Base-by-base conservation (phyloP, 2,329 filamentous ascomycete species). In the Fusarium sp. region DNA sequence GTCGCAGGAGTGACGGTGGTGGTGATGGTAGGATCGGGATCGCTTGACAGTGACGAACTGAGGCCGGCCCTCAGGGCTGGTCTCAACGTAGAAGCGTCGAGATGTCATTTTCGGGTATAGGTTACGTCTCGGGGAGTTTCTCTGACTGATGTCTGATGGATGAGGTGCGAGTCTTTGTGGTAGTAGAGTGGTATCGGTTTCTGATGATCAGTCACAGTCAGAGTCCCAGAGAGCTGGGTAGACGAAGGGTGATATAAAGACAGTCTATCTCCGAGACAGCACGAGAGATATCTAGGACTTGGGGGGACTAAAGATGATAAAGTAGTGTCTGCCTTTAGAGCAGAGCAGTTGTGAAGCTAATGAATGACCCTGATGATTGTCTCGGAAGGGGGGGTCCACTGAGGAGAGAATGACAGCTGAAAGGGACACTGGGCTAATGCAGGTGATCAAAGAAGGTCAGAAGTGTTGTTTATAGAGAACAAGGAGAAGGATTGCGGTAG, bases 31-130 rank as follows among this genome's bases (percentile, higher is more conserved):
- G 4, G 83, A 83, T 64, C 79, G 80, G 20, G 83, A 83, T 62
- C 82, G 81, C 74, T 84, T 84, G 78, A 85, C 71, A 49, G 80
- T 77, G 27, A 85, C 82, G 62, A 82, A 82, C 65, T 83, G 82
- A 33, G 78, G 75, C 38, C 75, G 79, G 20, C 82, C 83, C 14
- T 78, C 75, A 12, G 81, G 71, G 8, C 76, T 74, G 16, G 80
- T 81, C 71, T 84, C 82, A 69, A 84, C 73, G 60, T 79, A 84
- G 73, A 79, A 81, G 24, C 79, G 80, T 66, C 79, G 77, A 66
- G 82, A 79, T 46, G 42, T 46, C 83, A 85, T 84, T 14, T 14
- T 44, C 64, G 64, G 66, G 62, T 53, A 11, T 14, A 49, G 51
- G 35, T 55, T 65, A 22, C 8, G 42, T 55, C 44, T 62, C 22